Conservation (phyloP, 139 green algal species). For the Chlamydomonas incerta region DNA sequence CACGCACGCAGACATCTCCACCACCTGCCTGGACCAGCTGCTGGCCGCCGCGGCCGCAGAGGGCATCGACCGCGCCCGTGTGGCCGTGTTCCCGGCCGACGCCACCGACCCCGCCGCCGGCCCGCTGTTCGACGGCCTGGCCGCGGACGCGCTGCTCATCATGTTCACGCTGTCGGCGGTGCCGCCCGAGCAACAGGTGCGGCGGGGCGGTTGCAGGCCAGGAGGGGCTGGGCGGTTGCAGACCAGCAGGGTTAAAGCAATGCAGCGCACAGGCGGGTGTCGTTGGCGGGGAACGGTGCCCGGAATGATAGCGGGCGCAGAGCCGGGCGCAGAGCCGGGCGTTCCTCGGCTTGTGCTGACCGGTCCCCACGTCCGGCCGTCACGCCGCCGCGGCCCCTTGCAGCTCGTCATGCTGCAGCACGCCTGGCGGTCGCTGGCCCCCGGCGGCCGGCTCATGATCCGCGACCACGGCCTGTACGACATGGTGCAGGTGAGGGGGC, state of each 20-base stretch:
- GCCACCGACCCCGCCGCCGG: slow-evolving; percentile 43
- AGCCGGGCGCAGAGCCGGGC: too few relatives aligned
- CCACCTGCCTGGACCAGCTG: slow-evolving; percentile 72
- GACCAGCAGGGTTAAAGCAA: too few relatives aligned
- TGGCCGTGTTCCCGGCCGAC: slow-evolving; percentile 62
- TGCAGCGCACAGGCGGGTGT: too few relatives aligned
- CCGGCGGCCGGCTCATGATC: slow-evolving; percentile 76
- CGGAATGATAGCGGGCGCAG: too few relatives aligned
- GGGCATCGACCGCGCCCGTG: slow-evolving; percentile 52
- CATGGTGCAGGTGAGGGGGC: slow-evolving; percentile 65
- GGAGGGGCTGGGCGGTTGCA: too few relatives aligned
- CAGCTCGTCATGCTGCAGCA: slow-evolving; percentile 54
- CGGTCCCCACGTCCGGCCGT: too few relatives aligned
- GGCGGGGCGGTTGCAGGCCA: too few relatives aligned
- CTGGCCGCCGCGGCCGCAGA: slow-evolving; percentile 44
- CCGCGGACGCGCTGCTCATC: slow-evolving; percentile 72
- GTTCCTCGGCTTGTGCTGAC: too few relatives aligned
- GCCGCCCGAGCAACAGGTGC: slow-evolving; percentile 44
- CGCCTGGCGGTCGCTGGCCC: slow-evolving; percentile 56
- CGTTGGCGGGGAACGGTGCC: too few relatives aligned
- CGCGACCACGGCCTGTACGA: slow-evolving; percentile 87
- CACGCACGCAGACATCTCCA: slow-evolving; percentile 64
- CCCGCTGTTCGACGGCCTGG: slow-evolving; percentile 30
- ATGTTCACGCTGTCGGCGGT: slow-evolving; percentile 88
- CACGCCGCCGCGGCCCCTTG: too few relatives aligned